phyloP scores from a whole-genome alignment of 2,329 filamentous ascomycete genomes.

The Fusarium foetens region DNA sequence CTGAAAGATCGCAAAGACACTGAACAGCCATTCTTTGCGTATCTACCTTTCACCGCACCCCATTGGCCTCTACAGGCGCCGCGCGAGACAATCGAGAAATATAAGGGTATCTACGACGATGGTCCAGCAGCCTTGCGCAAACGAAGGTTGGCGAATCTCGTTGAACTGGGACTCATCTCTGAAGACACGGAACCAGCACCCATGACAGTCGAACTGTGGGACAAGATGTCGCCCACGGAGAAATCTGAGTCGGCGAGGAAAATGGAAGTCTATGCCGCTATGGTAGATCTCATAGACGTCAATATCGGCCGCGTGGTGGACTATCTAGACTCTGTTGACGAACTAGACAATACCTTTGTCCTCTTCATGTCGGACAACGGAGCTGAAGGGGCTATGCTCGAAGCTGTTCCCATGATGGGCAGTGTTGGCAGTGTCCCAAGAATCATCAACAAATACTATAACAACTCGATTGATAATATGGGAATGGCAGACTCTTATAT shows the following conservation, averaged over 20 bases:
- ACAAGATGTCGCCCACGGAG: constrained; percentile 10
- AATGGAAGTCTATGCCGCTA: constrained; percentile 63
- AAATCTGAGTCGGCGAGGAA: constrained; percentile 33
- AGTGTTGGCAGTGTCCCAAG: constrained; percentile 23
- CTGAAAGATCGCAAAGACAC: constrained; percentile 49
- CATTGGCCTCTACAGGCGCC: constrained; percentile 73
- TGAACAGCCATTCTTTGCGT: constrained; percentile 44
- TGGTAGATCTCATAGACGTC: constrained; percentile 66
- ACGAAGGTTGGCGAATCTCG: constrained; percentile 56
- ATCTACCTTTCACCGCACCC: constrained; percentile 63
- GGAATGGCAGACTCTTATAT: constrained; percentile 67
- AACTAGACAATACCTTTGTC: constrained; percentile 8
- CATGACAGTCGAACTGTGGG: constrained; percentile 19
- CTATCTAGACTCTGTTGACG: constrained; percentile 52
- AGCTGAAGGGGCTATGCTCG: constrained; percentile 46
- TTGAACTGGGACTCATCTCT: constrained; percentile 54
- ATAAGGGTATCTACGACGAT: constrained; percentile 66
- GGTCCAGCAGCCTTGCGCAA: constrained; percentile 62
- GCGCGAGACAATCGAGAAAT: constrained; percentile 63
- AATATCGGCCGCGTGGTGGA: constrained; percentile 64
- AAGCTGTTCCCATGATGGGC: constrained; percentile 62
- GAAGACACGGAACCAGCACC: constrained; percentile 37
- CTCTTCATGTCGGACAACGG: constrained; percentile 12
- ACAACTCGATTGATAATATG: constrained; percentile 62
- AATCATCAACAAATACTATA: constrained; percentile 55